Conservation (phyloP, 2,329 filamentous ascomycete genomes). For the Stachybotrys elegans region DNA sequence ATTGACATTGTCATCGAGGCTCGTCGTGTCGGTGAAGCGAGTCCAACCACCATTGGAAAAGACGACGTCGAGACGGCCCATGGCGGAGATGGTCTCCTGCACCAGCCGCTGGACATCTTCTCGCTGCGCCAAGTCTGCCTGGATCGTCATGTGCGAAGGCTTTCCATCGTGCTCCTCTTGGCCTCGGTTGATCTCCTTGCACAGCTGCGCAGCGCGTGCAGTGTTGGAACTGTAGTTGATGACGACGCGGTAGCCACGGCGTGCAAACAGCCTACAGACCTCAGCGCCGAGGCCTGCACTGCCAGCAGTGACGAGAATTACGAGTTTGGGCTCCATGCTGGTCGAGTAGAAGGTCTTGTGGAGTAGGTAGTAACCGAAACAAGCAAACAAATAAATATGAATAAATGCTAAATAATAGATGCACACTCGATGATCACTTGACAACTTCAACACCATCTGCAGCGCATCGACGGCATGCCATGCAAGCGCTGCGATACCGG, state of each 20-base stretch:
- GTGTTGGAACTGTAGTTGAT: conserved; percentile 67
- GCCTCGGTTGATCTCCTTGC: conserved; percentile 52
- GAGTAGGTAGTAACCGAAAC: no score
- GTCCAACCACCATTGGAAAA: conserved; percentile 69
- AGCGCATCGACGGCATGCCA: no score
- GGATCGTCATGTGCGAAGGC: conserved; percentile 37
- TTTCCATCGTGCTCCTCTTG: conserved; percentile 42
- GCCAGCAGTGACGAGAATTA: conserved; percentile 45
- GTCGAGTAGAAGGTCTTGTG: no score
- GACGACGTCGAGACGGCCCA: conserved; percentile 67
- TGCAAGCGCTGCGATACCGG: no score
- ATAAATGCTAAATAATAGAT: no score
- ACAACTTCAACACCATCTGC: no score
- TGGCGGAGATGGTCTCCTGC: conserved; percentile 48
- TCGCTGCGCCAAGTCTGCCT: conserved; percentile 61
- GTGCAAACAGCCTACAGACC: conserved; percentile 61
- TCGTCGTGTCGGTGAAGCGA: conserved; percentile 34
- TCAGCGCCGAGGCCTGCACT: conserved; percentile 66
- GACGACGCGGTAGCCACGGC: conserved; percentile 61
- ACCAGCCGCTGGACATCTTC: conserved; percentile 56
- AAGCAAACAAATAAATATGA: no score
- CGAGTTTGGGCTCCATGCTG: no score
- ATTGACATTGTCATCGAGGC: conserved; percentile 47
- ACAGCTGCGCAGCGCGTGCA: conserved; percentile 54
- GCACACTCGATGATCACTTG: no score